A percentile compares a stretch with the other conserved stretches of the same genome.
These are phyloP conservation scores for Ascochyta clinopodiicola DNA, from an alignment of 2,329 filamentous ascomycete genomes.

Conservation along the genomic window DNA sequence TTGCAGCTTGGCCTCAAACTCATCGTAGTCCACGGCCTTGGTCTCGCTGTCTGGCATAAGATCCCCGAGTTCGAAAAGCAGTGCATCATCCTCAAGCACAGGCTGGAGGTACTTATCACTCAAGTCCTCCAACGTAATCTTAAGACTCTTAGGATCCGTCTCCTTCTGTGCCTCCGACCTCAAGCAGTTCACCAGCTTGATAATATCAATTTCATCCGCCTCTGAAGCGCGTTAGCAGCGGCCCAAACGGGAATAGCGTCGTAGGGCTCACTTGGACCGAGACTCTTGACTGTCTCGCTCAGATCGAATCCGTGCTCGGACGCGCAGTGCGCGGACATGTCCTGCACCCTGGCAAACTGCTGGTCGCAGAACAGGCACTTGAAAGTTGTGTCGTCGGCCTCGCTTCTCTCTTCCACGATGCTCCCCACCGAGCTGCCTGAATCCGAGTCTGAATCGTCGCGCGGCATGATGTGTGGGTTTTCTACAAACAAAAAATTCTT, in stretches of 20 bases:
- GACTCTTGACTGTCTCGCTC: slow-evolving; percentile 32
- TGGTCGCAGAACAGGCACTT: slow-evolving; percentile 47
- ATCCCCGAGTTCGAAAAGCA: slow-evolving; percentile 88
- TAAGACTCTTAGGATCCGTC: slow-evolving; percentile 51
- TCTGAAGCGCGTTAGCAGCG: slow-evolving; percentile 30
- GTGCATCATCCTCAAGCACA: slow-evolving; percentile 84
- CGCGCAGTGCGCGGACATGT: slow-evolving; percentile 39
- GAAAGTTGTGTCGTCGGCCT: slow-evolving; percentile 45
- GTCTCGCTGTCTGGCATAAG: slow-evolving; percentile 53
- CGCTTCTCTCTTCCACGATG: slow-evolving; percentile 45
- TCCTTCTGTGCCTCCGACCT: slow-evolving; percentile 50
- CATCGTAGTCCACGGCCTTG: slow-evolving; percentile 41
- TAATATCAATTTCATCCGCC: slow-evolving; percentile 41
- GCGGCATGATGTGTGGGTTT: slow-evolving; percentile 30
- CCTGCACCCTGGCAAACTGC: slow-evolving; percentile 35
- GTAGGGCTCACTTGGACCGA: slow-evolving; percentile 36
- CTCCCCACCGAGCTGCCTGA: slow-evolving; percentile 42
- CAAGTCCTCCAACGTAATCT: slow-evolving; percentile 67
- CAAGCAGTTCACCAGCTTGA: slow-evolving; percentile 57
- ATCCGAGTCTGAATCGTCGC: slow-evolving; percentile 41
- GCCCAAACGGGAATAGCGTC: slow-evolving; percentile 25
- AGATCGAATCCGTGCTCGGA: slow-evolving; percentile 39
- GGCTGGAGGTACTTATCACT: slow-evolving; percentile 84
- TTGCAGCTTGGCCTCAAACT: slow-evolving; percentile 49
- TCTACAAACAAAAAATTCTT: not conserved